Evolutionary conservation across 495 filamentous ascomycete genomes (phyloP).

Genomic region (Trichocladium uniseriatum): DNA sequence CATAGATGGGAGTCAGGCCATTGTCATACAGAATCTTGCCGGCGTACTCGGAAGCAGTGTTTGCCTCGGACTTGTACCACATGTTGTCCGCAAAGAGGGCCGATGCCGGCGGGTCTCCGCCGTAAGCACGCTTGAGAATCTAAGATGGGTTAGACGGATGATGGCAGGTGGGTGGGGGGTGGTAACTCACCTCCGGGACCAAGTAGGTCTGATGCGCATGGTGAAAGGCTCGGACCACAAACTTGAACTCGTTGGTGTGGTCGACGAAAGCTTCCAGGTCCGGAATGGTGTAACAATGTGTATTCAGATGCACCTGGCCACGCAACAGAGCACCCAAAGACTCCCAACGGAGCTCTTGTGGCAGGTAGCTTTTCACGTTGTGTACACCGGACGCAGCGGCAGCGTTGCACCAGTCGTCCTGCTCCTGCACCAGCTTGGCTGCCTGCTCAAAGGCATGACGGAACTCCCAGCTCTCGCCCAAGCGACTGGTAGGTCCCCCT

Average conservation of each 20-base stretch:
- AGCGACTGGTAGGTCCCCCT: conserved; percentile 35
- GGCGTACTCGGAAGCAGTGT: conserved; percentile 48
- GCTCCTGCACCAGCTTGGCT: conserved; percentile 38
- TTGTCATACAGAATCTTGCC: conserved; percentile 53
- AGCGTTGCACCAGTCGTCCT: conserved; percentile 51
- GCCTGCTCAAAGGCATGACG: conserved; percentile 53
- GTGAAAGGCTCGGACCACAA: conserved; percentile 52
- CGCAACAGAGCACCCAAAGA: conserved; percentile 49
- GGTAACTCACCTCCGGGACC: conserved; percentile 40
- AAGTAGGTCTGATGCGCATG: conserved; percentile 54
- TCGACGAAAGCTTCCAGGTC: conserved; percentile 55
- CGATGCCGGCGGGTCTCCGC: conserved; percentile 36
- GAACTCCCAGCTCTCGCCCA: conserved; percentile 56
- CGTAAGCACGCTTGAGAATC: conserved; percentile 43
- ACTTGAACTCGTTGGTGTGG: conserved; percentile 57
- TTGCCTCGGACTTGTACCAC: conserved; percentile 56
- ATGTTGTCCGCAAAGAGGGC: conserved; percentile 52
- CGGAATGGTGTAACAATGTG: conserved; percentile 57
- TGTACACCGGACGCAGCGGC: conserved; percentile 36
- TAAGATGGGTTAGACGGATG: neutral
- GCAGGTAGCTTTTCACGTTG: conserved; percentile 35
- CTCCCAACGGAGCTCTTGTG: conserved; percentile 49
- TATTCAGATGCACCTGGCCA: conserved; percentile 53
- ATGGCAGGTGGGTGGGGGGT: too few species aligned
- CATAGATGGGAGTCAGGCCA: conserved; percentile 43